Evolutionary conservation across 1,139 yeast species (phyloP).

Genomic region (Zygosaccharomyces sapae): DNA sequence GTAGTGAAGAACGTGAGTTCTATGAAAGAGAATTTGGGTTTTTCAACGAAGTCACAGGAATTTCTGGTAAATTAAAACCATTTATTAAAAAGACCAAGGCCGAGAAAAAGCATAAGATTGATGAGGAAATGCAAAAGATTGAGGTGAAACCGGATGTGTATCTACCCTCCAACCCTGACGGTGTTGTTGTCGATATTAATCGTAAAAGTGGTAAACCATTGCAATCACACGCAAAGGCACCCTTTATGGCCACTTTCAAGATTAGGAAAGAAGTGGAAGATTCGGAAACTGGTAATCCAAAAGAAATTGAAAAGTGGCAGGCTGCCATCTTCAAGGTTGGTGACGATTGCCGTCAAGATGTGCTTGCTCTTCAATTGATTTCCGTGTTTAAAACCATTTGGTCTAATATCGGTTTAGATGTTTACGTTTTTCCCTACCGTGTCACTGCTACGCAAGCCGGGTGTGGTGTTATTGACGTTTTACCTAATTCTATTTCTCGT

Average conservation of each 20-base stretch:
- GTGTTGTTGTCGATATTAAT: conserved; percentile 85
- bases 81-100: conserved; percentile 91
- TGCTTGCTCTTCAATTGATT: conserved; percentile 85
- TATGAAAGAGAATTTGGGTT: conserved; percentile 84
- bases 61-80: conserved; percentile 92
- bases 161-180: conserved; percentile 95
- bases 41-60: conserved; percentile 86
- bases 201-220: conserved; percentile 92
- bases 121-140: conserved; percentile 87
- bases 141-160: conserved; percentile 80
- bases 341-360: conserved; percentile 98
- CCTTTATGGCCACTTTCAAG: conserved; percentile 93
- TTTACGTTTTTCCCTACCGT: conserved; percentile 87
- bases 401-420: conserved; percentile 80
- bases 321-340: conserved; percentile 98
- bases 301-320: conserved; percentile 64
- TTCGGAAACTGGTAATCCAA: conserved; percentile 38
- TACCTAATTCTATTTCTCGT: conserved; percentile 90
- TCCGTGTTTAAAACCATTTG: conserved; percentile 90
- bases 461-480: conserved; percentile 96
- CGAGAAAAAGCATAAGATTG: conserved; percentile 93
- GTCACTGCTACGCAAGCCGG: conserved; percentile 99
- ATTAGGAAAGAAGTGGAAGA: conserved; percentile 58
- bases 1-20: conserved; percentile 56
- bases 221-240: conserved; percentile 98